Percentiles rank a stretch among this genome's conserved stretches.
These are phyloP conservation scores for Croton laevigatus DNA, from an alignment of 441 rosid genomes.

Conservation along the genomic window DNA sequence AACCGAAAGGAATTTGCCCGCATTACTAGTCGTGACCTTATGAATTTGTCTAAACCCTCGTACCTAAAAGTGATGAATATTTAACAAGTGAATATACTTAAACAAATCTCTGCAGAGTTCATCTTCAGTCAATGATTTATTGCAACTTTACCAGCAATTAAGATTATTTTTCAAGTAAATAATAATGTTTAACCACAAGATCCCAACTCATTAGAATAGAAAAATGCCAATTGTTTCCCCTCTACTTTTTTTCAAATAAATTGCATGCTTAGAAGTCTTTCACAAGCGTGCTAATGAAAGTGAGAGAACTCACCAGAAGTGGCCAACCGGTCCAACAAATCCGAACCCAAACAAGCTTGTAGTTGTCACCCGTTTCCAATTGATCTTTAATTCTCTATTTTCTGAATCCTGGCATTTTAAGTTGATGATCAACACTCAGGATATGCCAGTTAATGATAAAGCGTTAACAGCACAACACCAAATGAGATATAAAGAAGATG, in stretches of 20 bases:
- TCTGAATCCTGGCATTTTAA: slow-evolving; percentile 28
- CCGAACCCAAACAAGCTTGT: slow-evolving; percentile 58
- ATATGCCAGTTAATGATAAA: background rate
- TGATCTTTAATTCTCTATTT: slow-evolving; percentile 30
- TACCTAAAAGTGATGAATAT: slow-evolving; percentile 37
- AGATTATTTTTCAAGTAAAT: background rate
- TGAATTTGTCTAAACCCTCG: slow-evolving; percentile 46
- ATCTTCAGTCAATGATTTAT: background rate
- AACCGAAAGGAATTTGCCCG: slow-evolving; percentile 48
- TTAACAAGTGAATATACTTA: slow-evolving; percentile 3
- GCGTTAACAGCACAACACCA: background rate
- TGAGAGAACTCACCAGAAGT: slow-evolving; percentile 37
- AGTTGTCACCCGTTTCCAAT: slow-evolving; percentile 50
- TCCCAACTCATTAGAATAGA: background rate
- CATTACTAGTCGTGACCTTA: slow-evolving; percentile 36
- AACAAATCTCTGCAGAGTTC: background rate
- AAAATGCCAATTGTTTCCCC: background rate
- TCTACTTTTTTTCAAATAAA: background rate
- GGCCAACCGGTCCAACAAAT: slow-evolving; percentile 61
- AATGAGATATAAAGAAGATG: background rate
- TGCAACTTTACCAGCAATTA: background rate
- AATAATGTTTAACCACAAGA: background rate
- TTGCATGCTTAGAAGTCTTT: background rate
- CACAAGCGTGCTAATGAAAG: background rate
- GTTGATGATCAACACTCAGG: background rate